Conservation (phyloP, 2,329 filamentous ascomycete genomes). For the Teratosphaeria pseudoeucalypti region DNA sequence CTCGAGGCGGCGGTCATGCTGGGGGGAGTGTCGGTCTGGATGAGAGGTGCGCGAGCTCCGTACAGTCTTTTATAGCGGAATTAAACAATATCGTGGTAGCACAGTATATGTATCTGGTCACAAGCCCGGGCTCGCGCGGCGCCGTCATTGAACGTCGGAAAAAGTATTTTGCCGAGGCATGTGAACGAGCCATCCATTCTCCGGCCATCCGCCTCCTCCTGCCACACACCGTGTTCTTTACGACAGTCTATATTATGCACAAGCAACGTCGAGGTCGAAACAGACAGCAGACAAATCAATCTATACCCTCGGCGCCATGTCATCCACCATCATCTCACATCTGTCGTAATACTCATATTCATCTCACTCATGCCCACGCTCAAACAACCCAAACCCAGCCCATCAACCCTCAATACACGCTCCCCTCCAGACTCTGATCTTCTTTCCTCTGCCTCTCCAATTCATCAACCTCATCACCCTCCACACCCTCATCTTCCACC, state of each 20-base stretch:
- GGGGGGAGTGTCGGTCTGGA: neutral
- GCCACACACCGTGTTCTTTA: too few relatives aligned
- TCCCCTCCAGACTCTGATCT: conserved; percentile 21
- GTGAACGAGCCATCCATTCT: neutral
- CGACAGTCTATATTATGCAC: too few relatives aligned
- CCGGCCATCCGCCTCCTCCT: too few relatives aligned
- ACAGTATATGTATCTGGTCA: neutral
- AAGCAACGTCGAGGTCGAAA: neutral
- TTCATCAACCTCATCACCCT: conserved; percentile 6
- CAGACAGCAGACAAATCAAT: neutral
- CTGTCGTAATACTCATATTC: neutral
- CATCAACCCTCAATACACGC: conserved; percentile 18
- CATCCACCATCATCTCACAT: neutral
- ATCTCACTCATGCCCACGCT: neutral
- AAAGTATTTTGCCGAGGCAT: neutral
- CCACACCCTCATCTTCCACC: neutral
- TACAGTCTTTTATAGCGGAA: neutral
- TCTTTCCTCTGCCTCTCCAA: conserved; percentile 16
- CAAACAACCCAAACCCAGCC: neutral
- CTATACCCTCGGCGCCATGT: neutral
- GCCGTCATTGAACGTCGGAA: neutral
- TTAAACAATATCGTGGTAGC: neutral
- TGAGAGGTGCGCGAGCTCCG: neutral
- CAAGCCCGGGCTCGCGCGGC: neutral
- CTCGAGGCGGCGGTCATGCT: neutral